Evolutionary conservation across 257 asterid genomes (phyloP).

Genomic region (Avicennia marina): DNA sequence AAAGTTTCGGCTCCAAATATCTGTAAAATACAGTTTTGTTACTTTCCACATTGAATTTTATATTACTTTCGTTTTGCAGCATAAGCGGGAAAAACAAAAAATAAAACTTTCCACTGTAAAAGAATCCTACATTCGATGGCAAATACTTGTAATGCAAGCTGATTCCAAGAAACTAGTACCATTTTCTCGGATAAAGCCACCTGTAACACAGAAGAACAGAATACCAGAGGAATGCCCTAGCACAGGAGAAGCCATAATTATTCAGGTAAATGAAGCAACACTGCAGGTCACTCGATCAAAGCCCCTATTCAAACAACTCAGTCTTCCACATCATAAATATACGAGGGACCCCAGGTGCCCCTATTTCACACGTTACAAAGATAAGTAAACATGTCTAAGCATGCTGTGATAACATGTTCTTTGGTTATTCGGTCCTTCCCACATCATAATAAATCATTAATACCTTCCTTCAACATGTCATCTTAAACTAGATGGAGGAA

Average conservation of each 20-base stretch:
- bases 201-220: neutral
- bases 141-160: neutral
- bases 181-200: too few relatives aligned
- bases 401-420: slow-evolving; percentile 12
- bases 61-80: too few relatives aligned
- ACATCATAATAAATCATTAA: slow-evolving; percentile 21
- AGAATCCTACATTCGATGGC: neutral
- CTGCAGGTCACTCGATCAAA: neutral
- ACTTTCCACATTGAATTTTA: too few relatives aligned
- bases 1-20: too few relatives aligned
- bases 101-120: too few relatives aligned
- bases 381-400: slow-evolving; percentile 24
- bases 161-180: too few relatives aligned
- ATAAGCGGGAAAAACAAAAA: too few relatives aligned
- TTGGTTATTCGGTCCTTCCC: slow-evolving; percentile 18
- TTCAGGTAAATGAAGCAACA: neutral
- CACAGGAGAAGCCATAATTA: neutral
- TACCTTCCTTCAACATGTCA: slow-evolving; percentile 26
- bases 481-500: slow-evolving; percentile 18
- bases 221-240: neutral
- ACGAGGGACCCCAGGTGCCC: slow-evolving; percentile 15
- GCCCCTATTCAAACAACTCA: slow-evolving; percentile 5
- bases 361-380: slow-evolving; percentile 28
- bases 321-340: slow-evolving; percentile 21
- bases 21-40: too few relatives aligned